Percentiles rank a stretch among this genome's conserved stretches.
Evolutionary conservation across 805 yeast genomes (phyloP).

Genomic region (Alloascoidea hylecoeti): DNA sequence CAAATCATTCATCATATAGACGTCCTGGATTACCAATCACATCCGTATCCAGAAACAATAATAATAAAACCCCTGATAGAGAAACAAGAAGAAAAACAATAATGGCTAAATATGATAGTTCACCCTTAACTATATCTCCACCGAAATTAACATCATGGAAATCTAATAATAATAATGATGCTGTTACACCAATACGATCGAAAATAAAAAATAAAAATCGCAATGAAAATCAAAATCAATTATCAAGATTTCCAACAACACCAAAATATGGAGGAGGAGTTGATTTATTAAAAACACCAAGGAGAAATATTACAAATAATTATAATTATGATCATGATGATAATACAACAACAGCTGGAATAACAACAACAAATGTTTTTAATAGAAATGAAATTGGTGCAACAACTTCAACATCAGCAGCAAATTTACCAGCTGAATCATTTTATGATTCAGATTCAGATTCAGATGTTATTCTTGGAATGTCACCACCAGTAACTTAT

Average conservation of each 20-base stretch:
- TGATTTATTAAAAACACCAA: conserved; percentile 15
- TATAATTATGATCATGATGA: too few relatives aligned
- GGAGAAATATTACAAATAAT: not conserved
- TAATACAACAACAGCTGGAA: not conserved
- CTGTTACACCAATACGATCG: not conserved
- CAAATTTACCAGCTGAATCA: too few relatives aligned
- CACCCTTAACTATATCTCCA: conserved; percentile 4
- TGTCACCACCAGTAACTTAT: conserved; percentile 13
- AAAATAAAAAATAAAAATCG: too few relatives aligned
- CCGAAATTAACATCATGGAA: not conserved
- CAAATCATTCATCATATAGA: conserved; percentile 5
- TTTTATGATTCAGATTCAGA: conserved; percentile 8
- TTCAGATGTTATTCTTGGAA: conserved; percentile 9
- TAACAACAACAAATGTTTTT: too few relatives aligned
- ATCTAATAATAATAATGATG: not conserved
- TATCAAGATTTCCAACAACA: conserved; percentile 27
- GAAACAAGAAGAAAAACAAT: conserved; percentile 2
- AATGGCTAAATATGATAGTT: conserved; percentile 5
- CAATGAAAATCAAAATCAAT: conserved; percentile 2
- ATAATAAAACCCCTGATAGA: conserved; percentile 3
- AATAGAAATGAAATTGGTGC: not conserved
- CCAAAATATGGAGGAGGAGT: conserved; percentile 30
- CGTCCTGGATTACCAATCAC: not conserved
- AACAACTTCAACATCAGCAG: not conserved
- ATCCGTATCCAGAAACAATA: not conserved